Evolutionary conservation across 768 basidiomycete species (phyloP), one percentile per base, ranked within the genome.

Genomic region (Naematelia aurantialba): DNA sequence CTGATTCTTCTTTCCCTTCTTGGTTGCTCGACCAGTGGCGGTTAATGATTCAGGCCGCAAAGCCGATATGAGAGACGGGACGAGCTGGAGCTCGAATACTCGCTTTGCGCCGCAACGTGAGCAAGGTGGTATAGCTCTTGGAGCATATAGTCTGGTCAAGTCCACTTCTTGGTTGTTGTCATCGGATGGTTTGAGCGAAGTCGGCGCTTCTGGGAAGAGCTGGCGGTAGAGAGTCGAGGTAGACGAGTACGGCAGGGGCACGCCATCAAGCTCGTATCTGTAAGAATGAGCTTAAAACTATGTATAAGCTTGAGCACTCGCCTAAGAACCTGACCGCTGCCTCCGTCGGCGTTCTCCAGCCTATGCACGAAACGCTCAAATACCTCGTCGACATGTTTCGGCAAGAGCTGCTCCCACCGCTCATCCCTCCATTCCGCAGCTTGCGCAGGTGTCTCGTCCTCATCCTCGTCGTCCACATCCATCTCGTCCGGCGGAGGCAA

Each of bases 81-180:
- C 94, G 54, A 97, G 81, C 75, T 98, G 94, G 68, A 88, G 88
- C 75, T 98, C 94, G 74, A 96, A 98, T 21, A 87, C 82, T 14
- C 91, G 83, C 45, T 78, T 79, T 2, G 83, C 81, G 34, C 80
- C 78, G 78, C 94, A 98, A 13, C 78, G 69, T 1, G 85, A 80
- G 73, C 94, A 98, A 0, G 76, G 60, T 0, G 87, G 84, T 27
- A 91, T 78, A 5, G 80, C 75, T 0, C 80, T 68, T 3, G 84
- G 78, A 46, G 81, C 76, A 77, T 86, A 96, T 14, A 62, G 59
- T 5, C 59, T 39, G 4, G 45, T 42, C 22, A 72, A 52, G 49
- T 64, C 62, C 21, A 61, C 51, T 19, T 66, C 70, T 25, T 67
- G 58, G 45, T 57, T 62, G 30, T 72, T 69, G 5, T 71, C 68